Conservation (phyloP, 2,329 filamentous ascomycete genomes). For the Beauveria varroae region DNA sequence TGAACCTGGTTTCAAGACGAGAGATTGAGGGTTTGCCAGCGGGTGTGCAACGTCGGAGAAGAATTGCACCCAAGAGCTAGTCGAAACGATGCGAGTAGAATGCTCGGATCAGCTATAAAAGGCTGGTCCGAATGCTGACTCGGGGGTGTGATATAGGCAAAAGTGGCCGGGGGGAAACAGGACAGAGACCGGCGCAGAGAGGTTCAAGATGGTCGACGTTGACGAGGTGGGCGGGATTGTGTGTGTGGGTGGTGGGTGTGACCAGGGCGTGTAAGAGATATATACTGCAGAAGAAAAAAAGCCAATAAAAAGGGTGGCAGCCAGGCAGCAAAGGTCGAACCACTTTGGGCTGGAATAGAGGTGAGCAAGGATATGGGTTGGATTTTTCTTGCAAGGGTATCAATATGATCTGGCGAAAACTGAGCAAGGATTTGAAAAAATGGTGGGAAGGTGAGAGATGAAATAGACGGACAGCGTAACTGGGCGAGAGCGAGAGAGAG, state of each 20-base stretch:
- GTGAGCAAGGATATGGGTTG: background rate
- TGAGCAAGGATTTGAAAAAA: background rate
- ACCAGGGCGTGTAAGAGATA: constrained; percentile 11
- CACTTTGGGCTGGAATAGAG: constrained; percentile 5
- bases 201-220: background rate
- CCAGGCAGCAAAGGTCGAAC: background rate
- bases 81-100: background rate
- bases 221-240: background rate
- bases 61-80: too few species aligned
- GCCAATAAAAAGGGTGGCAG: background rate
- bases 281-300: background rate
- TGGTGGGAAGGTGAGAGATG: background rate
- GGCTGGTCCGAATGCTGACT: background rate
- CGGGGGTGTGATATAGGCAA: background rate
- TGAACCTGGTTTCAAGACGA: background rate
- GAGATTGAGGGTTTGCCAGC: background rate
- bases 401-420: constrained; percentile 1
- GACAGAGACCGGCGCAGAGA: background rate
- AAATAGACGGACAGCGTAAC: background rate
- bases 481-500: background rate
- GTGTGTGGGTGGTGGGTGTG: background rate
- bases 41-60: background rate
- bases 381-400: background rate
- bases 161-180: background rate
- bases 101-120: background rate